These are phyloP conservation scores for Micromonas commoda DNA, from an alignment of 139 green algal species.

Conservation along the genomic window DNA sequence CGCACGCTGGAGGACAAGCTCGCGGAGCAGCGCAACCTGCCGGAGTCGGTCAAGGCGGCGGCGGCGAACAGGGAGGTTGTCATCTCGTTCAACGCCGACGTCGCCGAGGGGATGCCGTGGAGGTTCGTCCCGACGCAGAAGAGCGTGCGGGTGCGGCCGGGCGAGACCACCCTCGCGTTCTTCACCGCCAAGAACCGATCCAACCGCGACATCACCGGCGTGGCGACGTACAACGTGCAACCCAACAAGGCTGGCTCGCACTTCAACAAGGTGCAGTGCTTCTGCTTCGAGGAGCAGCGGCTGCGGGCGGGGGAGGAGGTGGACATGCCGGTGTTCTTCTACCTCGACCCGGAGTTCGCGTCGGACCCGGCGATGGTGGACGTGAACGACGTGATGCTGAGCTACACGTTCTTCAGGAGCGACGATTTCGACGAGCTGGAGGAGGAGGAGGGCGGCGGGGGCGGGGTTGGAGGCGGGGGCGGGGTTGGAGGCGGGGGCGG, in stretches of 20 bases:
- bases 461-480: neutral
- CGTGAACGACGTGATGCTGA: conserved; percentile 83
- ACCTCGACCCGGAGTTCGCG: conserved; percentile 92
- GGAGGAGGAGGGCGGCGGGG: neutral
- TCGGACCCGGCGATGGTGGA: conserved; percentile 72
- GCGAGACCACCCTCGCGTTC: conserved; percentile 93
- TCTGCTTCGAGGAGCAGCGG: conserved; percentile 77
- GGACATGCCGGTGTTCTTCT: conserved; percentile 99
- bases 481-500: neutral
- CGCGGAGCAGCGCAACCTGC: neutral
- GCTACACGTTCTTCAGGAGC: conserved; percentile 92
- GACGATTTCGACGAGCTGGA: conserved; percentile 48
- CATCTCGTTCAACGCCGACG: conserved; percentile 84
- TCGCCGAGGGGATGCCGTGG: conserved; percentile 85
- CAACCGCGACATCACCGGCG: conserved; percentile 62
- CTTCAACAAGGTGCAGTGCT: conserved; percentile 99
- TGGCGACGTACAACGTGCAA: conserved; percentile 96
- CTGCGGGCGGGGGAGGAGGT: conserved; percentile 75
- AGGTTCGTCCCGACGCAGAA: conserved; percentile 80
- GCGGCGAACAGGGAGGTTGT: conserved; percentile 50
- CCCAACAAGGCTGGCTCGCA: conserved; percentile 78
- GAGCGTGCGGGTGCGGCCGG: conserved; percentile 64
- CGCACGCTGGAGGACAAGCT: conserved; percentile 31
- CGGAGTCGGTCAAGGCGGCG: neutral
- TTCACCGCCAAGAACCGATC: conserved; percentile 87